phyloP scores from a whole-genome alignment of 164 flowering plant species.

The Annona cherimola region DNA sequence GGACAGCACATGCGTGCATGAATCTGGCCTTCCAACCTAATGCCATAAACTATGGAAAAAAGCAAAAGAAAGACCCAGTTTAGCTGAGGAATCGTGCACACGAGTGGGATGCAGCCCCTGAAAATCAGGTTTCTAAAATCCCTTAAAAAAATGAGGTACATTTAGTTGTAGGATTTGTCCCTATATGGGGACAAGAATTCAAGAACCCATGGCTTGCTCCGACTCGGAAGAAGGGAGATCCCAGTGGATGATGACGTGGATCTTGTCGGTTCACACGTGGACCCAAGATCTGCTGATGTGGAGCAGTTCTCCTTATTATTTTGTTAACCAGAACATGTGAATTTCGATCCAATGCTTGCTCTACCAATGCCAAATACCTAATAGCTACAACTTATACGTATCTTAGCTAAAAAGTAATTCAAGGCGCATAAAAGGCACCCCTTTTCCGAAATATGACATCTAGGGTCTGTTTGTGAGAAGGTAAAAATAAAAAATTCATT shows the following conservation, averaged over 20 bases:
- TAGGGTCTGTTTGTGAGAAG: too few relatives aligned
- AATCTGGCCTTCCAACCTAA: not conserved
- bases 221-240: constrained; percentile 2
- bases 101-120: constrained; percentile 11
- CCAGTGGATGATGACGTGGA: constrained; percentile 5
- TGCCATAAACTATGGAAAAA: not conserved
- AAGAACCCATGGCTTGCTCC: constrained; percentile 1
- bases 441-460: too few relatives aligned
- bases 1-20: not conserved
- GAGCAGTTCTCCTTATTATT: not conserved
- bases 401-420: too few relatives aligned
- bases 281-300: not conserved
- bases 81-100: constrained; percentile 8
- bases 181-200: constrained; percentile 1
- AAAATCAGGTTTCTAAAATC: constrained; percentile 1
- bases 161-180: constrained; percentile 5
- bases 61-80: not conserved
- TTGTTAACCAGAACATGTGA: too few relatives aligned
- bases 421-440: too few relatives aligned
- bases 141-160: not conserved
- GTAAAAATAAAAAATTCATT: too few relatives aligned
- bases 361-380: too few relatives aligned
- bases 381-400: too few relatives aligned
- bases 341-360: too few relatives aligned
- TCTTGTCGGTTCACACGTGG: constrained; percentile 4